Evolutionary conservation across 257 asterid species (phyloP).

Genomic region (Salvia splendens): DNA sequence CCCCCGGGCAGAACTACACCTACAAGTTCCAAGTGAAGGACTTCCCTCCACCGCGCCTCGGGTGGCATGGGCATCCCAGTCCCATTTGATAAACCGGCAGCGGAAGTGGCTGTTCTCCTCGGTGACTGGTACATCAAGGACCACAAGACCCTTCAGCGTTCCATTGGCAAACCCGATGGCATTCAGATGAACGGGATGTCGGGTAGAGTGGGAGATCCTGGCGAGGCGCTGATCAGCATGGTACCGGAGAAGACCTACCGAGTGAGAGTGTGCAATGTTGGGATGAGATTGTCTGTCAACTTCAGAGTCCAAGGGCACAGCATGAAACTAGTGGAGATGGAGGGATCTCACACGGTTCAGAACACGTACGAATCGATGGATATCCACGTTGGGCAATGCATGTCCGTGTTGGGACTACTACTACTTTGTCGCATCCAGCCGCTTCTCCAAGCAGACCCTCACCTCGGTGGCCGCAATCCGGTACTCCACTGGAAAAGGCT

Average conservation of each 20-base stretch:
- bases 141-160: slow-evolving; percentile 42
- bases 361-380: slow-evolving; percentile 50
- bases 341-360: slow-evolving; percentile 57
- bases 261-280: slow-evolving; percentile 51
- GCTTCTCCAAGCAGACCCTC: slow-evolving; percentile 42
- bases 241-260: slow-evolving; percentile 57
- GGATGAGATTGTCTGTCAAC: slow-evolving; percentile 48
- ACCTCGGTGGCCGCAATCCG: slow-evolving; percentile 46
- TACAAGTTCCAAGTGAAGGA: slow-evolving; percentile 60
- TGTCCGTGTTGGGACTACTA: slow-evolving; percentile 48
- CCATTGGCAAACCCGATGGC: slow-evolving; percentile 54
- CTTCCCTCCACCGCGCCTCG: slow-evolving; percentile 48
- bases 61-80: slow-evolving; percentile 60
- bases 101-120: slow-evolving; percentile 36
- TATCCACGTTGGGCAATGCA: slow-evolving; percentile 54
- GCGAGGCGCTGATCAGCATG: slow-evolving; percentile 42
- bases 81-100: slow-evolving; percentile 47
- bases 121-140: slow-evolving; percentile 66
- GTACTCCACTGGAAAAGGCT: slow-evolving; percentile 36
- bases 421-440: slow-evolving; percentile 48
- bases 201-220: slow-evolving; percentile 35
- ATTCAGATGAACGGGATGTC: slow-evolving; percentile 58
- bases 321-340: slow-evolving; percentile 52
- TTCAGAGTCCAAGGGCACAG: slow-evolving; percentile 51
- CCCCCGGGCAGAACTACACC: slow-evolving; percentile 54